Evolutionary conservation across 129 eudicot species (phyloP), one percentile per base, ranked within the genome.

Genomic region (Flaveria robusta): DNA sequence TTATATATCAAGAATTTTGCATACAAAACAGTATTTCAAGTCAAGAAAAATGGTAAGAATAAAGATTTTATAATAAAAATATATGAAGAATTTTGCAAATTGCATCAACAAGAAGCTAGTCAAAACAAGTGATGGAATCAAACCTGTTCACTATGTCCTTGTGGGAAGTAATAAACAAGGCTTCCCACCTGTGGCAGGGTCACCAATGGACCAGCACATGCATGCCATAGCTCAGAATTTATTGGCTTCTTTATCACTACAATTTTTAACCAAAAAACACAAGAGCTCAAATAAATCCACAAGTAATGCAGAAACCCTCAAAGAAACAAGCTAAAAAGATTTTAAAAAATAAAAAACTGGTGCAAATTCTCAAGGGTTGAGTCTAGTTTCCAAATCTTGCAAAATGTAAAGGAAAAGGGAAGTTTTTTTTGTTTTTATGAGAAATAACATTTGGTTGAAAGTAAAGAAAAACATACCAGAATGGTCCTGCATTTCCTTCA

Each of bases 101-200:
- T 55, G 9, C 15, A 19, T 14, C 43, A 50, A 76, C 54, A 65
- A 66, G 39, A 24, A 59, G 37, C 5, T 51, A 20, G 5, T 19
- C 9, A 12, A 77, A 39, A 72, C 16, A 72, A 64, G 56, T 37
- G 68, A 62, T 41, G 46, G 63, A 81, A 75, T 8, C 77, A 81
- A 69, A 95, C 98, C 98, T 94, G 98, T 67, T 95, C 99, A 71
- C 96, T 91, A 34, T 95, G 99, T 9, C 99, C 99, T 80, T 95
- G 99, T 15, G 99, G 98, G 70, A 89, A 91, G 83, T 94, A 94
- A 84, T 88, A 91, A 59, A 94, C 96, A 42, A 91, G 96, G 86
- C 96, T 94, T 77, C 98, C 98, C 26, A 91, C 90, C 81, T 87
- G 96, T 77, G 98, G 98, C 80, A 94, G 85, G 47, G 87, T 80